Base-by-base conservation (phyloP, 208 protist species). In the Leishmania martiniquensis region DNA sequence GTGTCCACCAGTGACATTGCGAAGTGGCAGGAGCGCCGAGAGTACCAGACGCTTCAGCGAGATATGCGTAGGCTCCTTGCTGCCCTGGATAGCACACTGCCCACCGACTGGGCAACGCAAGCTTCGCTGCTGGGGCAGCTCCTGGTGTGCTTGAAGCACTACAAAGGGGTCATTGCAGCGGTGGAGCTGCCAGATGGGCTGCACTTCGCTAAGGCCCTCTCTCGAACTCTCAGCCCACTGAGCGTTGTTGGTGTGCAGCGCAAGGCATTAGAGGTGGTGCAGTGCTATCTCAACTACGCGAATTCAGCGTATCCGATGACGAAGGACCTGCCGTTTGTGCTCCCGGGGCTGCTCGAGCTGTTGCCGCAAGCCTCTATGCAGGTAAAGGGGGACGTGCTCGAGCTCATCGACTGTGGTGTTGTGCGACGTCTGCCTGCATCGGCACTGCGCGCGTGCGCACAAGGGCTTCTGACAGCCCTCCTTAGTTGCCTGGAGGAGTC, bases 191-290 rank as follows among this genome's bases (percentile, higher is more conserved):
- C 84, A 1, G 82, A 93, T 60, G 78, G 83, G 17, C 60, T 65
- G 5, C 78, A 86, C 49, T 83, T 93, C 39, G 82, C 75, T 4
- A 87, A 84, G 49, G 85, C 80, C 25, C 54, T 93, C 17, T 85
- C 74, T 77, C 83, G 86, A 22, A 82, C 74, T 37, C 72, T 94
- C 13, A 87, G 90, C 55, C 65, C 87, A 22, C 82, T 87, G 60
- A 82, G 82, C 44, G 87, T 89, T 4, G 81, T 91, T 42, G 91
- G 89, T 0, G 89, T 95, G 77, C 91, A 95, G 73, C 89, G 91
- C 25, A 91, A 92, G 81, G 88, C 89, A 32, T 68, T 95, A 17
- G 89, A 93, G 81, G 84, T 84, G 69, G 51, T 91, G 54, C 79
- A 86, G 70, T 74, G 42, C 62, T 86, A 85, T 49, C 42, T 77